Percentiles rank a stretch among this genome's conserved stretches.
phyloP scores from a whole-genome alignment of 768 basidiomycete species.

The Plicaturopsis crispa region DNA sequence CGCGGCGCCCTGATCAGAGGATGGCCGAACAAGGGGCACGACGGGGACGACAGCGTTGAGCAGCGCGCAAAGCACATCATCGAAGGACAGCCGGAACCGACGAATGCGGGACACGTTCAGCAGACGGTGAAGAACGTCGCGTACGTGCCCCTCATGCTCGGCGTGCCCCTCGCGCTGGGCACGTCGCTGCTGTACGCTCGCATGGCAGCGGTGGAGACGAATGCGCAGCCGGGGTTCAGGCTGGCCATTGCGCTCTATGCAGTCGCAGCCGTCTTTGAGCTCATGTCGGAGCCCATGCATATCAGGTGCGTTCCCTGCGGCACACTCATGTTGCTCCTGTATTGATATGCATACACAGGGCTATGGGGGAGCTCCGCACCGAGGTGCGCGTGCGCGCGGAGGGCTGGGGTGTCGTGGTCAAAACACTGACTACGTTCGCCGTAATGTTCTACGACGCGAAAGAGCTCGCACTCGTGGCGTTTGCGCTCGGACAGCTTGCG shows the following conservation, averaged over 20 bases:
- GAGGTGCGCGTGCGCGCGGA: conserved; percentile 77
- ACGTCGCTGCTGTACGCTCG: conserved; percentile 46
- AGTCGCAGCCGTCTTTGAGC: conserved; percentile 65
- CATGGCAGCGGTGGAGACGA: conserved; percentile 45
- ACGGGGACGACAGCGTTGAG: neutral
- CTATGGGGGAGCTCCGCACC: conserved; percentile 61
- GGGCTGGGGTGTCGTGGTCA: conserved; percentile 69
- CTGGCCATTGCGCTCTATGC: conserved; percentile 64
- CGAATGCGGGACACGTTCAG: conserved; percentile 8
- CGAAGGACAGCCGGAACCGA: too few relatives aligned
- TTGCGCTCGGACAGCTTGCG: conserved; percentile 76
- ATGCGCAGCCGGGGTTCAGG: conserved; percentile 57
- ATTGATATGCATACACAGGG: conserved; percentile 40
- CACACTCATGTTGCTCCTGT: conserved; percentile 6
- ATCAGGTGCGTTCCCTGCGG: conserved; percentile 41
- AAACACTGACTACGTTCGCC: conserved; percentile 66
- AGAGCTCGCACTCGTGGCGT: conserved; percentile 64
- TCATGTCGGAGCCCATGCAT: conserved; percentile 79
- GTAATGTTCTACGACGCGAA: conserved; percentile 46
- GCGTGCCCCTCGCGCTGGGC: conserved; percentile 53
- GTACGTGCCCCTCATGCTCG: conserved; percentile 61
- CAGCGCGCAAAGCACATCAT: neutral
- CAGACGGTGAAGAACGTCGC: conserved; percentile 39
- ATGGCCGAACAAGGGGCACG: conserved; percentile 13
- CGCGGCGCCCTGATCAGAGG: conserved; percentile 78